Evolutionary conservation across 2,329 filamentous ascomycete genomes (phyloP).

Genomic region (Graphilbum fragrans): DNA sequence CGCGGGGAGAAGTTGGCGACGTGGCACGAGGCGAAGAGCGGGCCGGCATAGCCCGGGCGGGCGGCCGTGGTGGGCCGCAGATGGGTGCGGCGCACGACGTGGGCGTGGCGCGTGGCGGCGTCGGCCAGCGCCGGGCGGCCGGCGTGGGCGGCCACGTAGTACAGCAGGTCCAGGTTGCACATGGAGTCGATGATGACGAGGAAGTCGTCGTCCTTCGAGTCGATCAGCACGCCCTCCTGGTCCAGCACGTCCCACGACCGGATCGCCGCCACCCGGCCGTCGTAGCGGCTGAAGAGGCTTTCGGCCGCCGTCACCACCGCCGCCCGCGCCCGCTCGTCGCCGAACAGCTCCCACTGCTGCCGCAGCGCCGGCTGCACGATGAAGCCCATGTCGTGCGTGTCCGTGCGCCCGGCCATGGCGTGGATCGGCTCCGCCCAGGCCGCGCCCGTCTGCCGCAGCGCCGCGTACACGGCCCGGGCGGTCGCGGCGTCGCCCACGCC

Average conservation of each 20-base stretch:
- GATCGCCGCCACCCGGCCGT: constrained; percentile 29
- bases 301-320: constrained; percentile 29
- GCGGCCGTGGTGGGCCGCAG: constrained; percentile 16
- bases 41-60: not conserved
- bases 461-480: constrained; percentile 9
- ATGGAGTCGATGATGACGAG: constrained; percentile 30
- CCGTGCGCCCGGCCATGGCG: constrained; percentile 23
- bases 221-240: constrained; percentile 18
- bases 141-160: constrained; percentile 20
- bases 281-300: constrained; percentile 28
- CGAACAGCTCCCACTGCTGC: constrained; percentile 28
- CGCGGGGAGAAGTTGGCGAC: constrained; percentile 35
- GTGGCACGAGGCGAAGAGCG: constrained; percentile 27
- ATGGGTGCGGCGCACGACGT: constrained; percentile 24
- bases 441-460: constrained; percentile 15
- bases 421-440: constrained; percentile 24
- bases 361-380: constrained; percentile 37
- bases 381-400: constrained; percentile 43
- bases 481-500: constrained; percentile 5
- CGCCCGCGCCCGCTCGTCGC: constrained; percentile 19
- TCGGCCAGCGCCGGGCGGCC: constrained; percentile 14
- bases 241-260: constrained; percentile 33
- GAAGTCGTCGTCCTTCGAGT: constrained; percentile 21
- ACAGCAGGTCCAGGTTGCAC: constrained; percentile 25
- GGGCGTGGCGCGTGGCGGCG: constrained; percentile 25